Percentiles rank a stretch among this genome's conserved stretches.
Conservation (phyloP, 148 eudicot species). For the Chenopodium quinoa region DNA sequence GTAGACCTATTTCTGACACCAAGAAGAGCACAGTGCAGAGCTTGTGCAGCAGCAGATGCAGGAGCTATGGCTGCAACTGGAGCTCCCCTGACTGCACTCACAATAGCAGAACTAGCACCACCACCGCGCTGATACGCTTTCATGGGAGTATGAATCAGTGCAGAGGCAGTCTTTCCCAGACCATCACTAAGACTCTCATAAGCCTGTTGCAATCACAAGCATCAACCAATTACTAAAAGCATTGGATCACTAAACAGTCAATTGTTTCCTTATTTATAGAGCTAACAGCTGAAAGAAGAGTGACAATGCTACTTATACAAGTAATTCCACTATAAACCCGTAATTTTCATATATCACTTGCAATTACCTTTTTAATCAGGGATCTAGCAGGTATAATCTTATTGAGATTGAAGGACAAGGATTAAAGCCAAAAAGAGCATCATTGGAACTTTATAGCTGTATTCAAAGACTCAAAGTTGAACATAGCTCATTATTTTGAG, state of each 20-base stretch:
- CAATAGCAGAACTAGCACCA: conserved; percentile 76
- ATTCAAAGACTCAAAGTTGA: not conserved
- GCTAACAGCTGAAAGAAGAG: not conserved
- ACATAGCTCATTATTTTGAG: not conserved
- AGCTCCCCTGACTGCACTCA: conserved; percentile 73
- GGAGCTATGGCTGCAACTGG: conserved; percentile 96
- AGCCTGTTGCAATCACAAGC: conserved; percentile 51
- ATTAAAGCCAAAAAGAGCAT: not conserved
- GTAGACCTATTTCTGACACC: conserved; percentile 85
- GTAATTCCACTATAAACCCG: not conserved
- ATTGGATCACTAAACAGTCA: not conserved
- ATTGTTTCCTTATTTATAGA: not conserved
- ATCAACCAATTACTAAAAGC: not conserved
- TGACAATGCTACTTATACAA: not conserved
- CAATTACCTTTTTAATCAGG: not conserved
- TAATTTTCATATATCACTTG: not conserved
- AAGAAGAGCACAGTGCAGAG: conserved; percentile 76
- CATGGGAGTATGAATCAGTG: conserved; percentile 69
- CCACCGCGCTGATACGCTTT: conserved; percentile 77
- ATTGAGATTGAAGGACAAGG: not conserved
- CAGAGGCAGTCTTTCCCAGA: conserved; percentile 70
- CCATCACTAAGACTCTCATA: conserved; percentile 84
- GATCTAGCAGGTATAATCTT: not conserved
- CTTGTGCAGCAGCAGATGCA: conserved; percentile 93
- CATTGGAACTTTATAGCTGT: not conserved